Evolutionary conservation across 2,329 filamentous ascomycete species (phyloP), one percentile per base, ranked within the genome.

Genomic region (Cladosporium sp.): DNA sequence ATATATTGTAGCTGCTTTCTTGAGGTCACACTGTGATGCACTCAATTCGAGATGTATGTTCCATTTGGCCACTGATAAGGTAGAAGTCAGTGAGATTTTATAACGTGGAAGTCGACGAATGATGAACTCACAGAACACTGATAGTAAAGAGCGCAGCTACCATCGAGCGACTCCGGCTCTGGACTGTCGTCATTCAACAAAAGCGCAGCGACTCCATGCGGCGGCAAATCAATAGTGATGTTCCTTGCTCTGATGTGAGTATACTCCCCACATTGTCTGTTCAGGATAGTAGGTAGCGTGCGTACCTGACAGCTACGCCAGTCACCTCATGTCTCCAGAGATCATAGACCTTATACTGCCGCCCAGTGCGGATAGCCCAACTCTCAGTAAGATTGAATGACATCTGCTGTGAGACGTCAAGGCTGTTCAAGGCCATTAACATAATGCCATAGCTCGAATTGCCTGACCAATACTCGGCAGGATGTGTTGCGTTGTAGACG

Each of bases 381-480:
- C 59, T 65, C 47, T 67, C 64, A 3, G 65, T 66, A 8, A 67
- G 57, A 24, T 65, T 63, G 39, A 67, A 67, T 6, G 40, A 59
- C 58, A 67, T 64, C 25, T 58, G 39, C 32, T 56, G 54, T 4
- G 53, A 28, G 5, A 37, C 45, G 58, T 66, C 58, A 19, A 58
- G 56, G 3, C 60, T 66, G 48, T 68, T 68, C n/a, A 68, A 34
- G 10, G 66, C 58, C 65, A 68, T 67, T 50, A 68, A 66, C 7
- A 66, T 59, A 13, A 64, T 58, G 4, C 65, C 65, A 42, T 67
- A 65, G 35, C 60, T 60, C 17, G 63, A 66, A 20, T 65, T 64
- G 12, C 66, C 66, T 13, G 64, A 57, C 67, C 62, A 68, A 60
- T 70, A 67, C 40, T 64, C 35, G 6, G 65, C 62, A 12, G 64